Evolutionary conservation across 768 basidiomycete genomes (phyloP).

Genomic region (Gyrodon lividus): DNA sequence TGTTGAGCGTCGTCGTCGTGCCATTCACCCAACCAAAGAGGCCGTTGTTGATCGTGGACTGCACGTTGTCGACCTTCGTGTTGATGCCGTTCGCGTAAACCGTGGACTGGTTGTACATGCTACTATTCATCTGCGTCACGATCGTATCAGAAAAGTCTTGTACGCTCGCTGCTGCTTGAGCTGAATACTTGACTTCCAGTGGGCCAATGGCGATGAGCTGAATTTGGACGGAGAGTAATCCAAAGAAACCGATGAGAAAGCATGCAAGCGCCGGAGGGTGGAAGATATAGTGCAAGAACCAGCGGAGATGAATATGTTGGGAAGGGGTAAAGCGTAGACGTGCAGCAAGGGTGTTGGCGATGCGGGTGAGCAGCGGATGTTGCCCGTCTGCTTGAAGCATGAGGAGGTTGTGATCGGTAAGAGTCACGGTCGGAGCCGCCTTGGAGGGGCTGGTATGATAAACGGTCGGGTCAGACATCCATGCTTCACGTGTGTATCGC

Average conservation of each 20-base stretch:
- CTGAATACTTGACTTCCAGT: constrained; percentile 65
- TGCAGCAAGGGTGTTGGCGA: constrained; percentile 53
- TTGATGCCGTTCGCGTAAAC: constrained; percentile 81
- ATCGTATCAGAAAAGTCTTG: constrained; percentile 70
- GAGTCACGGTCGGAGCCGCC: constrained; percentile 49
- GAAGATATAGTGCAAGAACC: constrained; percentile 91
- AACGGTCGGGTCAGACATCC: constrained; percentile 70
- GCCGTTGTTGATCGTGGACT: constrained; percentile 78
- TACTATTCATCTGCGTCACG: constrained; percentile 71
- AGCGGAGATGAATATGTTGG: constrained; percentile 70
- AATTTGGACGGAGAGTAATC: constrained; percentile 80
- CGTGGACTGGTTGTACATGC: constrained; percentile 79
- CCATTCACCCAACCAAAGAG: constrained; percentile 95
- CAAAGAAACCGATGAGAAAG: constrained; percentile 90
- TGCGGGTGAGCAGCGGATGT: constrained; percentile 72
- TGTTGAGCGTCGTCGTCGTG: constrained; percentile 85
- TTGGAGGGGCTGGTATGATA: constrained; percentile 34
- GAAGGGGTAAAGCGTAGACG: constrained; percentile 55
- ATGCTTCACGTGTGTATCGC: constrained; percentile 70
- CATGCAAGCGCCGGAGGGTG: constrained; percentile 89
- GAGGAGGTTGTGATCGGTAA: constrained; percentile 77
- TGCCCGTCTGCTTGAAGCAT: constrained; percentile 65
- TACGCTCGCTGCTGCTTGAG: constrained; percentile 57
- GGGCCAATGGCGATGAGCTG: constrained; percentile 82
- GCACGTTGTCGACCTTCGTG: constrained; percentile 60